Base-by-base conservation (phyloP, 139 green algal species). In the Asterochloris erici region DNA sequence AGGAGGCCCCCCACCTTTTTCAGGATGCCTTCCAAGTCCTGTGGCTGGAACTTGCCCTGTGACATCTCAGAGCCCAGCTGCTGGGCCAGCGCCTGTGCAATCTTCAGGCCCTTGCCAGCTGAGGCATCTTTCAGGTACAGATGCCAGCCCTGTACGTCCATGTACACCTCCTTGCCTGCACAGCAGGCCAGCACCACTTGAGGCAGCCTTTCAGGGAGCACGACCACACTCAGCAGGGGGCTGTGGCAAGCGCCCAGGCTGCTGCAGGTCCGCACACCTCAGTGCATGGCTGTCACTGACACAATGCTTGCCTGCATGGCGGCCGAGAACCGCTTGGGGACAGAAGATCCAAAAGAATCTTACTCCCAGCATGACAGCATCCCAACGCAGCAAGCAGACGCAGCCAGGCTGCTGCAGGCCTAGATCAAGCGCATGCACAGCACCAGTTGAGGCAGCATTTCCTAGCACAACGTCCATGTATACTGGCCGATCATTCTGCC, bases 101-200 rank as follows among this genome's bases (percentile, higher is more conserved):
- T 38, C 14, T 84, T 84, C 21, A 84, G 23, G n/a, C 73, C 80
- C 75, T 84, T 84, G 15, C 61, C 60, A 38, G 79, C 85, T 14
- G 62, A 89, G 69, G 90, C 82, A 79, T 91, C 88, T 9, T 81
- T 79, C 9, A 91, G 82, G 87, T 88, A 94, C 78, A 94, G 84
- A 71, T 94, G 91, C 91, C 91, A 94, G 17, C 91, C 91, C 70
- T 89, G 88, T 10, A 94, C n/a, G 74, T 93, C 91, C 9, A 93
- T 82, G 78, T 94, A 93, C 68, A 93, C 81, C 29, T 94, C 86
- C 24, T 81, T 79, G 24, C 87, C 89, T 90, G 85, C 47, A 63
- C 77, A 54, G 54, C 24, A 24, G 0, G 12, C 13, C 27, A 74
- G 11, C 19, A 62, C 17, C n/a, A 27, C 0, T 47, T 73, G 61